Evolutionary conservation across 345 rosid species (phyloP).

Genomic region (Syzygium oleosum): DNA sequence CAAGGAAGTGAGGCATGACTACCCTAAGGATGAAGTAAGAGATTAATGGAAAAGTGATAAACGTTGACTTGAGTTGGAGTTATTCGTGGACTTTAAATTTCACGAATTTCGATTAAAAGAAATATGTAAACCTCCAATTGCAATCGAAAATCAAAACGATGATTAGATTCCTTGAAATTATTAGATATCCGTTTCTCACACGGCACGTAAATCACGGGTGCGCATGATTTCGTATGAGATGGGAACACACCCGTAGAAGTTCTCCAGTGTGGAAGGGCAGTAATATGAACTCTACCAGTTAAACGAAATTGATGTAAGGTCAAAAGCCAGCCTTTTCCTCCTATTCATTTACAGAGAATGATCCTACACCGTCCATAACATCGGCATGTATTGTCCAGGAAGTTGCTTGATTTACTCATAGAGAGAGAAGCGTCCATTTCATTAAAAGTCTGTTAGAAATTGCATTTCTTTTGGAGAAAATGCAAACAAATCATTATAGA

Average conservation of each 20-base stretch:
- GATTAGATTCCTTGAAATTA: too few species aligned
- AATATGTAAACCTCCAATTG: neutral
- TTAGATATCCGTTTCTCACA: neutral
- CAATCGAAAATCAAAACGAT: neutral
- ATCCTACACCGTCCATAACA: too few species aligned
- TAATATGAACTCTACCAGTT: too few species aligned
- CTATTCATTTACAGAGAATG: too few species aligned
- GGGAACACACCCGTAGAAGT: neutral
- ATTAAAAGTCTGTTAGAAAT: too few species aligned
- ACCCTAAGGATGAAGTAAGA: neutral
- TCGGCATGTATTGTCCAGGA: too few species aligned
- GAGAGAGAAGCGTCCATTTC: too few species aligned
- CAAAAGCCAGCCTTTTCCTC: too few species aligned
- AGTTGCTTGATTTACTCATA: too few species aligned
- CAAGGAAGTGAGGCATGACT: neutral
- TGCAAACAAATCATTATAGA: neutral
- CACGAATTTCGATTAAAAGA: neutral
- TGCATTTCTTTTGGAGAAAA: neutral
- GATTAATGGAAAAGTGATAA: neutral
- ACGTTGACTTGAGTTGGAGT: neutral
- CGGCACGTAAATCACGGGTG: neutral
- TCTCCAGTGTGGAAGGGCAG: too few species aligned
- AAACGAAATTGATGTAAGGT: too few species aligned
- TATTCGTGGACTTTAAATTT: neutral
- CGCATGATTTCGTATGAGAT: accelerated